A percentile compares a stretch with the other conserved stretches of the same genome.
phyloP scores from a whole-genome alignment of 768 basidiomycete species.

The Boletus fagicola region DNA sequence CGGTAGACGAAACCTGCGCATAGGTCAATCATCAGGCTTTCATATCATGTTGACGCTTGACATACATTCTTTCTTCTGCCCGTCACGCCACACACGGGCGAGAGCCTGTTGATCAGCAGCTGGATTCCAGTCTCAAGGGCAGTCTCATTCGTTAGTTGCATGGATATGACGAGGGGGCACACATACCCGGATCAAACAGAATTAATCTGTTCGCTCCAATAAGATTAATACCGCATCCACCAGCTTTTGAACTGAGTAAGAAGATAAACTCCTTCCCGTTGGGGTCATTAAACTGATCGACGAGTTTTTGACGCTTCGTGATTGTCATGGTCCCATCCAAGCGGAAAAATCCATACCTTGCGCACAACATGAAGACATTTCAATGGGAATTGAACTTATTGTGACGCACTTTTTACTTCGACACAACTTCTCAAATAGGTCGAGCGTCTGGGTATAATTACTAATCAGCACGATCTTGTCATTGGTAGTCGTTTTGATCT shows the following conservation, averaged over 20 bases:
- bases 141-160: neutral
- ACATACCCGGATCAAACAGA: conserved; percentile 85
- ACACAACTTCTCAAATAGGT: conserved; percentile 88
- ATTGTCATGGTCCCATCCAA: conserved; percentile 95
- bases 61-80: conserved; percentile 99
- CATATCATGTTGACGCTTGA: neutral
- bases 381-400: neutral
- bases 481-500: conserved; percentile 73
- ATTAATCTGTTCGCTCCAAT: conserved; percentile 97
- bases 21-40: neutral
- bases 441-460: conserved; percentile 94
- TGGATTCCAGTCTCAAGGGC: conserved; percentile 87
- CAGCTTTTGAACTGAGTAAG: conserved; percentile 91
- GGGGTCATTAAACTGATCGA: conserved; percentile 95
- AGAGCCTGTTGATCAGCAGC: conserved; percentile 98
- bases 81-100: conserved; percentile 98
- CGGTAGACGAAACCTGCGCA: conserved; percentile 90
- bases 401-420: conserved; percentile 71
- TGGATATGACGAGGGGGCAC: neutral
- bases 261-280: conserved; percentile 93
- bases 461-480: conserved; percentile 98
- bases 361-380: neutral
- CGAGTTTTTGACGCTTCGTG: conserved; percentile 89
- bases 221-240: conserved; percentile 95
- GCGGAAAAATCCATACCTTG: conserved; percentile 85